These are phyloP conservation scores for Kewa caespitosa DNA, from an alignment of 179 eudicot species.

Conservation along the genomic window DNA sequence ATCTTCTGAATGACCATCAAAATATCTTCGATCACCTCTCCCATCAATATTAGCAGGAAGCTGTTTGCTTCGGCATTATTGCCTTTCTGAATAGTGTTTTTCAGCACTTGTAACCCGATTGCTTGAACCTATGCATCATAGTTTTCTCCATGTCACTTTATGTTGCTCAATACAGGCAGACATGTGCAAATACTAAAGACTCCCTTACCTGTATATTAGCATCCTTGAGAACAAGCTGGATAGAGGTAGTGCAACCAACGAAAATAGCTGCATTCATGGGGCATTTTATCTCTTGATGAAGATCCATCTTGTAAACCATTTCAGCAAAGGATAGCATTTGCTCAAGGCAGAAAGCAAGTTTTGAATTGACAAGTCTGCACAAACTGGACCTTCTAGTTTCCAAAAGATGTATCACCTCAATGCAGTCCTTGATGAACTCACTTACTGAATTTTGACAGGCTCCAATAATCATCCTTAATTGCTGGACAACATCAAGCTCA, in stretches of 20 bases:
- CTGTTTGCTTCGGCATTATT: constrained; percentile 41
- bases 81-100: constrained; percentile 57
- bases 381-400: constrained; percentile 50
- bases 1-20: constrained; percentile 43
- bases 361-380: constrained; percentile 61
- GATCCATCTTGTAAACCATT: constrained; percentile 51
- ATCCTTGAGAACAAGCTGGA: constrained; percentile 57
- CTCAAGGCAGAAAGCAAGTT: constrained; percentile 82
- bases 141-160: constrained; percentile 13
- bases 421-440: constrained; percentile 58
- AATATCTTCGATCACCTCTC: constrained; percentile 65
- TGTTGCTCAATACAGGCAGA: not conserved
- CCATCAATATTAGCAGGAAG: constrained; percentile 58
- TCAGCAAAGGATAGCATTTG: constrained; percentile 54
- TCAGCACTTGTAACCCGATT: constrained; percentile 76
- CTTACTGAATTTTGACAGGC: constrained; percentile 54
- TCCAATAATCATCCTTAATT: constrained; percentile 49
- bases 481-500: constrained; percentile 38
- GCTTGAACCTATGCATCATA: constrained; percentile 63
- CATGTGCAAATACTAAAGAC: constrained; percentile 13
- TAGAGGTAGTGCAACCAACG: constrained; percentile 45
- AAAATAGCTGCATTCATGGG: constrained; percentile 45
- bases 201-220: constrained; percentile 57
- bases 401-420: constrained; percentile 57
- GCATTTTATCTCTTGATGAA: constrained; percentile 39